Conservation (phyloP, 176 grass and related monocot genomes). For the Oryza punctata region DNA sequence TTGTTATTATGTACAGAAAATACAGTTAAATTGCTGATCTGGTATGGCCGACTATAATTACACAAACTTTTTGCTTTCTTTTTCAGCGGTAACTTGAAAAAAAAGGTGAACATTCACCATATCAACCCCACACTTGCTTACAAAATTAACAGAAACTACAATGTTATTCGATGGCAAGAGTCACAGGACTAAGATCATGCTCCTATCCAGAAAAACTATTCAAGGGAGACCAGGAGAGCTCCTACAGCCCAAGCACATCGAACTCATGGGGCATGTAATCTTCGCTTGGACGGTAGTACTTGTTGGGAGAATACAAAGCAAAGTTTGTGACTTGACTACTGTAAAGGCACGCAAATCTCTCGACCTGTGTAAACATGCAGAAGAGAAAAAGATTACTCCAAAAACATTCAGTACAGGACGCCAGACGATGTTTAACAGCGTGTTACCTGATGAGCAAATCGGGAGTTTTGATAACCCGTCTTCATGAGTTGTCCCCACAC, state of each 20-base stretch:
- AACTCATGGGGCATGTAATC: slow-evolving; percentile 99
- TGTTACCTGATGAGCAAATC: slow-evolving; percentile 95
- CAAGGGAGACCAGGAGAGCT: neutral
- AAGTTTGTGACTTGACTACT: slow-evolving; percentile 94
- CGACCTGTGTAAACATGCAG: slow-evolving; percentile 58
- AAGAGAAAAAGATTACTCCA: no score
- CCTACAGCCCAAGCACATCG: slow-evolving; percentile 74
- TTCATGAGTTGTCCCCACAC: slow-evolving; percentile 99
- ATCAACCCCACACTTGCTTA: neutral
- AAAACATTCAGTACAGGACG: neutral
- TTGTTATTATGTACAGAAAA: neutral
- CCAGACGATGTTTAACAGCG: neutral
- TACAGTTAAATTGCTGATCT: neutral
- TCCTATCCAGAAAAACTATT: slow-evolving; percentile 26
- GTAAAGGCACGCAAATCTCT: slow-evolving; percentile 97
- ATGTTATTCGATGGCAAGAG: slow-evolving; percentile 10
- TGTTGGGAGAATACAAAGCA: slow-evolving; percentile 78
- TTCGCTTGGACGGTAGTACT: slow-evolving; percentile 96
- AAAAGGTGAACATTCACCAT: slow-evolving; percentile 25
- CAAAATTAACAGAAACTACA: slow-evolving; percentile 11
- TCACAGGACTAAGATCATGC: slow-evolving; percentile 19
- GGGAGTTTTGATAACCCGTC: slow-evolving; percentile 97
- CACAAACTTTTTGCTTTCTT: neutral
- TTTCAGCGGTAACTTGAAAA: neutral
- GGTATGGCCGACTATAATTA: slow-evolving; percentile 23